phyloP scores from a whole-genome alignment of 1,284 basidiomycete species.

The Papiliotrema flavescens region DNA sequence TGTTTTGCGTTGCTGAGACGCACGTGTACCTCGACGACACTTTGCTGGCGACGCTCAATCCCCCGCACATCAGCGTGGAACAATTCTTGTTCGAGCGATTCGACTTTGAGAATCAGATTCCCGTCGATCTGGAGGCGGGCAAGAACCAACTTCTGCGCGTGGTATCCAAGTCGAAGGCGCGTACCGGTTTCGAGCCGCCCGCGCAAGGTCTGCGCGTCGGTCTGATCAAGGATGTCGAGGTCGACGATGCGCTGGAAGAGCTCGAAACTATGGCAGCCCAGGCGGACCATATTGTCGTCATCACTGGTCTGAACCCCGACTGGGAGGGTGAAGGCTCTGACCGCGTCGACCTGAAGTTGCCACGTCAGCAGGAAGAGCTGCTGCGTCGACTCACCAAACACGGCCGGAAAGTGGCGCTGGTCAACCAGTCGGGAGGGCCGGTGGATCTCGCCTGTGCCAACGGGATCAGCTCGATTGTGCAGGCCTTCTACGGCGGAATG shows the following conservation, averaged over 20 bases:
- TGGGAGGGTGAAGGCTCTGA: slow-evolving; percentile 1
- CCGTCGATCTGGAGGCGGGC: not conserved
- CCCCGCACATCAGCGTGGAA: not conserved
- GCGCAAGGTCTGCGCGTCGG: not conserved
- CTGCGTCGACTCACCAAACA: not conserved
- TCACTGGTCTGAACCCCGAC: not conserved
- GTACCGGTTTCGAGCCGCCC: not conserved
- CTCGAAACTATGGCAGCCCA: not conserved
- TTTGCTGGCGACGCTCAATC: not conserved
- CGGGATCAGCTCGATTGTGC: not conserved
- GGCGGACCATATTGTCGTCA: not conserved
- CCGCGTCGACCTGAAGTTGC: not conserved
- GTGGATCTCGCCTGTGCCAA: not conserved
- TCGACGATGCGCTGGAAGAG: not conserved
- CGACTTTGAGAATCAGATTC: not conserved
- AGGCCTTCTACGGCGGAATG: slow-evolving; percentile 2
- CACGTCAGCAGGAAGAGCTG: not conserved
- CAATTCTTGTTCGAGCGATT: slow-evolving; percentile 4
- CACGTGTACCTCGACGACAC: not conserved
- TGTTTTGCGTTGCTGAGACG: slow-evolving; percentile 1
- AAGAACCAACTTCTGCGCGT: not conserved
- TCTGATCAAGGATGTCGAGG: not conserved
- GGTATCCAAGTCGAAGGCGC: not conserved
- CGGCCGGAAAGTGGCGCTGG: not conserved
- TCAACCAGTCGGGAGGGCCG: not conserved